phyloP scores from a whole-genome alignment of 129 eudicot species.

The Ambrosia artemisiifolia region DNA sequence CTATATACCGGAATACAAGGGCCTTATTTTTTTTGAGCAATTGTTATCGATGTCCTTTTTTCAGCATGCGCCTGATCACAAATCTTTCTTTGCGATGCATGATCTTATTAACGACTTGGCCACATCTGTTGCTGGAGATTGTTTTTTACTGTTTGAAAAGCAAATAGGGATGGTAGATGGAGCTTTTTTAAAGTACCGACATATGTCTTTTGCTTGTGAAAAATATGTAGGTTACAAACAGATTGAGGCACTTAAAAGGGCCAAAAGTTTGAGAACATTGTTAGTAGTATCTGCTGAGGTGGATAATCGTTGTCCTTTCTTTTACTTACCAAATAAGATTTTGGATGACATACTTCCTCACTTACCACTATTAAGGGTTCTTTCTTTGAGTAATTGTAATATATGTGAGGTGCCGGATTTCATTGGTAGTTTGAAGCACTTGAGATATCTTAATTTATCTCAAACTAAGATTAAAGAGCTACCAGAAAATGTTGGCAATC shows the following conservation, averaged over 20 bases:
- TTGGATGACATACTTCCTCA: neutral
- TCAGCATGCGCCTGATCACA: neutral
- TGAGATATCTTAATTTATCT: conserved; percentile 10
- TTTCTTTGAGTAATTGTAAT: too few species aligned
- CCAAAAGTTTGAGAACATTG: neutral
- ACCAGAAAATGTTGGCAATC: neutral
- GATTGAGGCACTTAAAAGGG: neutral
- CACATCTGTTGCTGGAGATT: conserved; percentile 5
- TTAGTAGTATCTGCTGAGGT: neutral
- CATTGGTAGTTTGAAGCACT: conserved; percentile 1
- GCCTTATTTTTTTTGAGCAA: neutral
- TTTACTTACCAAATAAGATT: neutral
- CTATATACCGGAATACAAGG: too few species aligned
- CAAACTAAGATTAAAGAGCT: neutral
- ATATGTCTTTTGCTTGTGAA: neutral
- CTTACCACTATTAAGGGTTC: too few species aligned
- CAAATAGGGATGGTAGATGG: neutral
- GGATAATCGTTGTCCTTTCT: neutral
- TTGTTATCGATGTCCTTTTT: neutral
- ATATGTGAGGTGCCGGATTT: neutral
- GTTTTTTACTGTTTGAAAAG: neutral
- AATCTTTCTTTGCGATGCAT: neutral
- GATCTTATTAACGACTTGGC: neutral
- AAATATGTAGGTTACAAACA: neutral
- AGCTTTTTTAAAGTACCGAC: neutral